Percentiles rank a stretch among this genome's conserved stretches.
These are phyloP conservation scores for Conringia planisiliqua DNA, from an alignment of 345 rosid species.

Conservation along the genomic window DNA sequence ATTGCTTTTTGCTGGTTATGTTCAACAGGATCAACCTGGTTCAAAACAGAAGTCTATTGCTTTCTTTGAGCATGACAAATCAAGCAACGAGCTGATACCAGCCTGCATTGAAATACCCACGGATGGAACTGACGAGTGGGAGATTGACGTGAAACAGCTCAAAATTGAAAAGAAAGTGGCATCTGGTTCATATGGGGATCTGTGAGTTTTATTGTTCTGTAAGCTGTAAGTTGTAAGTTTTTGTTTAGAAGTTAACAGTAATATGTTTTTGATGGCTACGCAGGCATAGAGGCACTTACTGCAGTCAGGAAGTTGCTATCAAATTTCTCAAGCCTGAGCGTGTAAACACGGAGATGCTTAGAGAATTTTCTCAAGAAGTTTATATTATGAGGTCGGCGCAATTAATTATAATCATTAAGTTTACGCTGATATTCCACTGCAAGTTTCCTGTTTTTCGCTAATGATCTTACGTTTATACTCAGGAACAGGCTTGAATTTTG, in stretches of 20 bases:
- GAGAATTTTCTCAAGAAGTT: constrained; percentile 92
- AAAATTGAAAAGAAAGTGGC: constrained; percentile 71
- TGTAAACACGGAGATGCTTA: constrained; percentile 64
- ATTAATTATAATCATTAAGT: neutral
- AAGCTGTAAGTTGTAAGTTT: neutral
- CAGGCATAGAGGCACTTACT: constrained; percentile 87
- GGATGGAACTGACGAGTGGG: constrained; percentile 96
- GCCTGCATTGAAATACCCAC: constrained; percentile 74
- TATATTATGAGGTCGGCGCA: constrained; percentile 81
- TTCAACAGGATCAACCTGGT: constrained; percentile 55
- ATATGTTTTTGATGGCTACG: constrained; percentile 12
- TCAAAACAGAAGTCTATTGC: constrained; percentile 45
- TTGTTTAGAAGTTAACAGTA: constrained; percentile 8
- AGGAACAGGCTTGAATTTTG: neutral
- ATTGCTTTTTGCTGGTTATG: constrained; percentile 25
- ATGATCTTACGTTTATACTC: neutral
- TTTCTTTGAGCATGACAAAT: constrained; percentile 42
- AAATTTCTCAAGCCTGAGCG: constrained; percentile 84
- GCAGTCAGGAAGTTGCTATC: constrained; percentile 95
- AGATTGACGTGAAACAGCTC: constrained; percentile 73
- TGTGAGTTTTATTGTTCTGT: constrained; percentile 51
- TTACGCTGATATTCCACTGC: neutral
- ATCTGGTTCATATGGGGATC: constrained; percentile 90
- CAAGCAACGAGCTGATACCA: constrained; percentile 45
- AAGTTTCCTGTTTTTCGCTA: neutral